phyloP scores from a whole-genome alignment of 495 filamentous ascomycete species.

The Podospora australis region DNA sequence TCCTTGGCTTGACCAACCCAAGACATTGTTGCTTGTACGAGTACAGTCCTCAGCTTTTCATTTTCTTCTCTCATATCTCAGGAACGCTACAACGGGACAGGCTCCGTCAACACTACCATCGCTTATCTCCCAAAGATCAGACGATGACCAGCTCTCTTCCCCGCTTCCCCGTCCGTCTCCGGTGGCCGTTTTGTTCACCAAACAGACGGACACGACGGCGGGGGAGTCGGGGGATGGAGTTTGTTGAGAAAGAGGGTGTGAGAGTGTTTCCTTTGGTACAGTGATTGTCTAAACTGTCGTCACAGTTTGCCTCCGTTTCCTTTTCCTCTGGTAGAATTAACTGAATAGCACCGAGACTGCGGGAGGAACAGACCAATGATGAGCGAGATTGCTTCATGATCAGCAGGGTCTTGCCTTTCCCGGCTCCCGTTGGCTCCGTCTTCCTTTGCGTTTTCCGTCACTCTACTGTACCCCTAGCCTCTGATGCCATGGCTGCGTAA shows the following conservation, averaged over 20 bases:
- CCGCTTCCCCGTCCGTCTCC: neutral
- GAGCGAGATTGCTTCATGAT: conserved; percentile 21
- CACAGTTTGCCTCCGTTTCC: conserved; percentile 10
- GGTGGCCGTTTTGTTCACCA: too few species aligned
- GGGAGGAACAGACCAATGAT: too few species aligned
- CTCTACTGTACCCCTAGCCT: too few species aligned
- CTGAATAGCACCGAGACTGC: too few species aligned
- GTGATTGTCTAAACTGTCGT: too few species aligned
- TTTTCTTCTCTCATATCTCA: neutral
- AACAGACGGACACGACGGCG: too few species aligned
- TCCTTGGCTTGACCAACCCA: neutral
- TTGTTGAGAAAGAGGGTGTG: too few species aligned
- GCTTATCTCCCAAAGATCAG: neutral
- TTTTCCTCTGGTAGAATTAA: too few species aligned
- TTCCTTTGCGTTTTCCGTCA: conserved; percentile 3
- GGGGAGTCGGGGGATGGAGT: too few species aligned
- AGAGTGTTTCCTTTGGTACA: too few species aligned
- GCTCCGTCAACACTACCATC: neutral
- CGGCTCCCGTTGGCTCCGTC: neutral
- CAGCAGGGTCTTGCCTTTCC: conserved; percentile 34
- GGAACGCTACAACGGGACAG: neutral
- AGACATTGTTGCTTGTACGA: neutral
- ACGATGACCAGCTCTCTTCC: neutral
- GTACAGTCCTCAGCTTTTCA: too few species aligned
- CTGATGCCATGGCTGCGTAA: conserved; percentile 5